A percentile compares a stretch with the other conserved stretches of the same genome.
These are phyloP conservation scores for Kluyveromyces starmeri DNA, from an alignment of 805 yeast genomes.

Conservation along the genomic window DNA sequence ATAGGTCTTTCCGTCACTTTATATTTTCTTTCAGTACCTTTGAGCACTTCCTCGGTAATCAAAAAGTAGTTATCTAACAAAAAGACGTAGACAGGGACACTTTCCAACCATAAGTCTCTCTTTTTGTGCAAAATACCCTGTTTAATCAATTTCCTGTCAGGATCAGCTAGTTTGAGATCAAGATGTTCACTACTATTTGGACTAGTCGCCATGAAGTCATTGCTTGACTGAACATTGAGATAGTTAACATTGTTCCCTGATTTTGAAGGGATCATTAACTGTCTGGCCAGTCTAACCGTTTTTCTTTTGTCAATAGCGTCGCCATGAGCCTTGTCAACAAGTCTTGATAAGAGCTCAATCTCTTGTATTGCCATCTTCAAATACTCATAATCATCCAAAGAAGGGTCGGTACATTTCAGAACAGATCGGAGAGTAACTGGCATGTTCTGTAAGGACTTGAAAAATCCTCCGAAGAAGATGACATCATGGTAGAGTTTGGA, in stretches of 20 bases:
- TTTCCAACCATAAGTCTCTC: slow-evolving; percentile 56
- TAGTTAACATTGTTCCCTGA: slow-evolving; percentile 22
- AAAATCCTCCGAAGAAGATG: slow-evolving; percentile 48
- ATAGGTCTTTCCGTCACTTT: slow-evolving; percentile 50
- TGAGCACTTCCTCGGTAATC: slow-evolving; percentile 48
- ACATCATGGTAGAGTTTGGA: slow-evolving; percentile 42
- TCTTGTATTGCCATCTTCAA: slow-evolving; percentile 46
- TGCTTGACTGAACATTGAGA: slow-evolving; percentile 12
- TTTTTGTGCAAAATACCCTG: slow-evolving; percentile 53
- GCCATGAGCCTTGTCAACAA: slow-evolving; percentile 55
- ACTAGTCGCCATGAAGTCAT: slow-evolving; percentile 1
- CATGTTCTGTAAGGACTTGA: slow-evolving; percentile 46
- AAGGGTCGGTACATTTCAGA: slow-evolving; percentile 37
- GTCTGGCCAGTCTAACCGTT: slow-evolving; percentile 40
- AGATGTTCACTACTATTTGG: slow-evolving; percentile 17
- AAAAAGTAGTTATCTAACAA: slow-evolving; percentile 64
- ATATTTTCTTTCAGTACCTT: slow-evolving; percentile 28
- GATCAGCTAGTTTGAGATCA: slow-evolving; percentile 43
- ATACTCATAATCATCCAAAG: slow-evolving; percentile 43
- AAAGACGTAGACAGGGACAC: slow-evolving; percentile 42
- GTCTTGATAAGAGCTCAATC: slow-evolving; percentile 44
- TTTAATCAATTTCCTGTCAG: slow-evolving; percentile 45
- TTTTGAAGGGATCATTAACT: slow-evolving; percentile 19
- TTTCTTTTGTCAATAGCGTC: slow-evolving; percentile 51
- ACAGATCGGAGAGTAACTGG: slow-evolving; percentile 58